These are phyloP conservation scores for Fistulinella staudtii DNA, from an alignment of 1,284 basidiomycete species.

Conservation along the genomic window DNA sequence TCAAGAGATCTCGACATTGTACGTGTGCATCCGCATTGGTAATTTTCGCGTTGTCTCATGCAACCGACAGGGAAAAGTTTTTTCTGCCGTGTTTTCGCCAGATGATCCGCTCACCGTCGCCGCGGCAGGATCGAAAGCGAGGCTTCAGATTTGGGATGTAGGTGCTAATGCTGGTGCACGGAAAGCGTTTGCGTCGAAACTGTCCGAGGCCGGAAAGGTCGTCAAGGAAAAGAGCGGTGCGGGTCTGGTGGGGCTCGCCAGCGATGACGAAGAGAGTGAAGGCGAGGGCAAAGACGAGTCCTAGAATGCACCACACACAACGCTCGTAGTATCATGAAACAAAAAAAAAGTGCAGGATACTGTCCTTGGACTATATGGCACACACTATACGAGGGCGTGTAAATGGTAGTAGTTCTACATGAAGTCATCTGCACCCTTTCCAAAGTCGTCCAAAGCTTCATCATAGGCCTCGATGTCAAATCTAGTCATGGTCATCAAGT, in stretches of 20 bases:
- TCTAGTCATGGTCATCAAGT: slow-evolving; percentile 37
- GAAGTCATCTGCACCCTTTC: slow-evolving; percentile 64
- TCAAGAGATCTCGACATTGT: slow-evolving; percentile 92
- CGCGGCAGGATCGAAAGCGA: slow-evolving; percentile 90
- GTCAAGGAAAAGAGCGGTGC: slow-evolving; percentile 63
- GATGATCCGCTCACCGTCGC: slow-evolving; percentile 94
- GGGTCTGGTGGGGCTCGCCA: slow-evolving; percentile 66
- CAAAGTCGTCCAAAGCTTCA: slow-evolving; percentile 83
- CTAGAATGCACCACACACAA: slow-evolving; percentile 2
- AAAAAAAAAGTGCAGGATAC: slow-evolving; percentile 9
- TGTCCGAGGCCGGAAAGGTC: slow-evolving; percentile 64
- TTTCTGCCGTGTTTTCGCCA: slow-evolving; percentile 87
- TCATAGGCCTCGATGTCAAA: slow-evolving; percentile 79
- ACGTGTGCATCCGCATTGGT: slow-evolving; percentile 34
- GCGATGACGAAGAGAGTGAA: slow-evolving; percentile 67
- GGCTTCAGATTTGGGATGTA: slow-evolving; percentile 93
- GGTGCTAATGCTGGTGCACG: slow-evolving; percentile 73
- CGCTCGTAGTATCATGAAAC: neutral
- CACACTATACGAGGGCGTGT: too few species aligned
- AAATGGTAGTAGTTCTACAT: slow-evolving; percentile 47
- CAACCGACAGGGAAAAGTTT: slow-evolving; percentile 82
- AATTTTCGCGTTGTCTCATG: neutral
- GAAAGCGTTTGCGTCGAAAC: slow-evolving; percentile 73
- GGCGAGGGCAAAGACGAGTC: slow-evolving; percentile 39
- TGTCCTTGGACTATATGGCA: slow-evolving; percentile 8